Evolutionary conservation across 1,139 yeast genomes (phyloP), one percentile per base, ranked within the genome.

Genomic region (Pneumocystis sp.): DNA sequence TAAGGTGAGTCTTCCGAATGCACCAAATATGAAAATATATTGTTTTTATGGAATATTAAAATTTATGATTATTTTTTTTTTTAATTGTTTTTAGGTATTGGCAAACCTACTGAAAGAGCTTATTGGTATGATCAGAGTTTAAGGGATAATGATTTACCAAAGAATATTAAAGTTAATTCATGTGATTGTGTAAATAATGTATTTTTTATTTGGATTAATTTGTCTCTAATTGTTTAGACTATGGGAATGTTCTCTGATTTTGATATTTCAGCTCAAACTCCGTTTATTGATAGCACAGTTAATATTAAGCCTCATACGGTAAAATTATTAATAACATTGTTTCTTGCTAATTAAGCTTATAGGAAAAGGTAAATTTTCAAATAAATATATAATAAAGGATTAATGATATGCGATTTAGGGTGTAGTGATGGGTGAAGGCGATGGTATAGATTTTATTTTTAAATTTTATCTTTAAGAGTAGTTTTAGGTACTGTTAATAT

Each of bases 21-120:
- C 98, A 0, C 98, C 98, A 2, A 89, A 89, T 72, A 79, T 95
- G 86, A 87, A 89, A 71, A 79, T 90, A 8, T 93, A 80, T 75
- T 89, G 97, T 72, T 86, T 95, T 73, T 95, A 93, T 72, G 98
- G 57, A 12, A 50, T 50, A 31, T 17, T 50, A 25, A 21, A 12
- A 25, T 15, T 25, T n/a, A 12, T 25, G 8, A 12, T 50, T 44
- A 8, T 50, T 50, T 12, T 50, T 50, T 21, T 25, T 50, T 50
- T 50, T 50, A 50, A 50, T 50, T 50, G 31, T 50, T 50, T 50
- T 50, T 50, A 50, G 57, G 98, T 1, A 91, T 90, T 15, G 96
- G 97, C 4, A 91, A 89, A 69, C 95, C 96, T 17, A 91, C 98
- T 0, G 98, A 93, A 75, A 81, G 98, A 64, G 91, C 96, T 0